Conservation (phyloP, 2,329 filamentous ascomycete species). For the Cercospora beticola region DNA sequence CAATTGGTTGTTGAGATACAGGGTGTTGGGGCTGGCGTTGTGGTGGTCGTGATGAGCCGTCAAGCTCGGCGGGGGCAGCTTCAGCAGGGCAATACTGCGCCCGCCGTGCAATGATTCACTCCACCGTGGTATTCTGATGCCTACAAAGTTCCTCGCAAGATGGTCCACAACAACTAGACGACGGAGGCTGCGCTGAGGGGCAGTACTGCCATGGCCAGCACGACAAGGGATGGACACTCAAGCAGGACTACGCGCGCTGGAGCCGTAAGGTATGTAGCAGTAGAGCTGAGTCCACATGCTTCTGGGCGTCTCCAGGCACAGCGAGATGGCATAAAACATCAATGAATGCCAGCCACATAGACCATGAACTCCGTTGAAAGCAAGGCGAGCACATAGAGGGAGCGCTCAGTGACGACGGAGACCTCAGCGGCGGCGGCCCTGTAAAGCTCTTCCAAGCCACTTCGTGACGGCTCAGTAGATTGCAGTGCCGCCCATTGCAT, state of each 20-base stretch:
- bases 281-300: neutral
- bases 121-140: neutral
- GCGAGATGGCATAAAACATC: neutral
- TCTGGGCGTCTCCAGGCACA: neutral
- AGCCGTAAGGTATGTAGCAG: neutral
- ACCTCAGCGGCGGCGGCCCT: neutral
- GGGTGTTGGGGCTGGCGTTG: neutral
- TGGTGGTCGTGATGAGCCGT: neutral
- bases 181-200: neutral
- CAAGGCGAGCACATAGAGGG: neutral
- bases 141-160: neutral
- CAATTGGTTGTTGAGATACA: neutral
- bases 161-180: too few relatives aligned
- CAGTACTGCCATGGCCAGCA: neutral
- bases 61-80: neutral
- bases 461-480: neutral
- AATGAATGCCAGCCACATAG: neutral
- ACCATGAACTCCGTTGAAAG: neutral
- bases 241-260: neutral
- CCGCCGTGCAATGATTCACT: neutral
- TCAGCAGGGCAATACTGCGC: neutral
- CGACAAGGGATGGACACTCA: neutral
- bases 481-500: neutral
- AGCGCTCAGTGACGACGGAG: neutral
- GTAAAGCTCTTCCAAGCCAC: neutral